A percentile compares a stretch with the other conserved stretches of the same genome.
Evolutionary conservation across 129 eudicot genomes (phyloP).

Genomic region (Flaveria bidentis): DNA sequence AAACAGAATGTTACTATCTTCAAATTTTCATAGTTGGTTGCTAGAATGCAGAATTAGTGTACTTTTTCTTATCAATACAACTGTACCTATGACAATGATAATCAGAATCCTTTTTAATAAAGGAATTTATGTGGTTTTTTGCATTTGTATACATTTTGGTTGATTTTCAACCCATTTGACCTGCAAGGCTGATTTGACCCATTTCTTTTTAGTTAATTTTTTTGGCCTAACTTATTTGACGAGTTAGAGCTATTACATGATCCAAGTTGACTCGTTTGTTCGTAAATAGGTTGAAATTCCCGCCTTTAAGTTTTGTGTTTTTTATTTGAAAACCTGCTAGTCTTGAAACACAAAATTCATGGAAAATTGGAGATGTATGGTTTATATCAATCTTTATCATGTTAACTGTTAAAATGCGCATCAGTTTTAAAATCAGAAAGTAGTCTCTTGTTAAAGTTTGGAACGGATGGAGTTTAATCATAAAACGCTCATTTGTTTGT

Average conservation of each 20-base stretch:
- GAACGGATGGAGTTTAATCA: not conserved
- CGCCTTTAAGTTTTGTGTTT: not conserved
- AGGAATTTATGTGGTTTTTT: not conserved
- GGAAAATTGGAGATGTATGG: not conserved
- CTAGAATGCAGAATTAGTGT: not conserved
- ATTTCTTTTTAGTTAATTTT: too few species aligned
- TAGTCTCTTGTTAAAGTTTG: not conserved
- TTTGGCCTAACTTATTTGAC: not conserved
- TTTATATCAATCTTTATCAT: not conserved
- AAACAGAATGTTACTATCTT: not conserved
- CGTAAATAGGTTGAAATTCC: not conserved
- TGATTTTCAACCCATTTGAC: too few species aligned
- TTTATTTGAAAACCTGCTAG: too few species aligned
- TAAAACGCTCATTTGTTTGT: not conserved
- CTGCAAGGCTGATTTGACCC: too few species aligned
- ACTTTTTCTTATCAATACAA: not conserved
- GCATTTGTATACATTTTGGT: not conserved
- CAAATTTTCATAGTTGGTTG: not conserved
- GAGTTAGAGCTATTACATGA: not conserved
- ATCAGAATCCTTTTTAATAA: not conserved
- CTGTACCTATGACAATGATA: not conserved
- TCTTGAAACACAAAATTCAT: not conserved
- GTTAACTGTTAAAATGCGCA: not conserved
- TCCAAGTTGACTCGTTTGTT: not conserved
- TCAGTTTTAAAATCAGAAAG: not conserved